Evolutionary conservation across 2,329 filamentous ascomycete species (phyloP).

Genomic region (Penicillium frequentans): DNA sequence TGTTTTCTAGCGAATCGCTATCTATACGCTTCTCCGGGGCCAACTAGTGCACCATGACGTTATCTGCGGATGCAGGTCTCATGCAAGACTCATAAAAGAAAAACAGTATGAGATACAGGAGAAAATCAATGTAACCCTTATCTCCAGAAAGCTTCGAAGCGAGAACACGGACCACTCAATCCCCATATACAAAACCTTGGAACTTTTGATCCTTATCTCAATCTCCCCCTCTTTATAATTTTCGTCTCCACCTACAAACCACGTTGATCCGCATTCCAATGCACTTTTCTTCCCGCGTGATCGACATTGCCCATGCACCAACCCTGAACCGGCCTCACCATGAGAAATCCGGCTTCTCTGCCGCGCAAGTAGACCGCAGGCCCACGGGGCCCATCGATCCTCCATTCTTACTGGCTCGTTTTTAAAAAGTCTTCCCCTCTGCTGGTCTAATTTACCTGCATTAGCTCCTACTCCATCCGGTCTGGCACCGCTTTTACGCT

Average conservation of each 20-base stretch:
- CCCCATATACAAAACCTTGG: neutral
- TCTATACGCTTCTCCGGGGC: neutral
- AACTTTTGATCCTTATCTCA: neutral
- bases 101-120: too few relatives aligned
- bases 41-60: neutral
- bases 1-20: neutral
- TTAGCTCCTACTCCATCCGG: slow-evolving; percentile 11
- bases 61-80: neutral
- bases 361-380: neutral
- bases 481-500: slow-evolving; percentile 5
- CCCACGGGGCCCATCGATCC: neutral
- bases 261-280: slow-evolving; percentile 14
- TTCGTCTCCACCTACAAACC: slow-evolving; percentile 5
- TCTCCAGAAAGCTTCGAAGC: neutral
- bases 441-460: neutral
- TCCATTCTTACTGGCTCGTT: neutral
- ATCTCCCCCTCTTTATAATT: neutral
- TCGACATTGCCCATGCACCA: slow-evolving; percentile 17
- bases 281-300: slow-evolving; percentile 23
- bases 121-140: too few relatives aligned
- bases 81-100: neutral
- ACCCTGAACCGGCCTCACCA: neutral
- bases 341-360: neutral
- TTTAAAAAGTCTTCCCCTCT: neutral
- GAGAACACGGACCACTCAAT: neutral